Evolutionary conservation across 345 rosid species (phyloP).

Genomic region (Geranium brycei): DNA sequence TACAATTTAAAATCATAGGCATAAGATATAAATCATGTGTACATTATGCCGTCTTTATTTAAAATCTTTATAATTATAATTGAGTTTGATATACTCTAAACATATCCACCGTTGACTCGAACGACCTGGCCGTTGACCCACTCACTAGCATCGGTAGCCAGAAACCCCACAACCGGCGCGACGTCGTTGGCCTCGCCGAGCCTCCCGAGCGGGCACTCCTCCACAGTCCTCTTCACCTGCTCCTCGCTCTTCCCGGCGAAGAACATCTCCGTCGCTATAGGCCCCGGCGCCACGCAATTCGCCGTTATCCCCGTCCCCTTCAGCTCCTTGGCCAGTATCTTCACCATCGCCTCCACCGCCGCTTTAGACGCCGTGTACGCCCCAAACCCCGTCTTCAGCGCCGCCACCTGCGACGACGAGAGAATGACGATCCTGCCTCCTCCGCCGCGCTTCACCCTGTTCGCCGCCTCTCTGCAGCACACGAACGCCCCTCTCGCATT

Average conservation of each 20-base stretch:
- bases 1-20: too few relatives aligned
- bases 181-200: constrained; percentile 1
- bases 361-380: constrained; percentile 1
- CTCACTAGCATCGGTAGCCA: constrained; percentile 2
- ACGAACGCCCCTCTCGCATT: not conserved
- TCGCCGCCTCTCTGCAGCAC: constrained; percentile 1
- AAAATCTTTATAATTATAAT: not conserved
- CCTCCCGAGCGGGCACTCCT: constrained; percentile 3
- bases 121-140: not conserved
- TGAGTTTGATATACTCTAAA: not conserved
- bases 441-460: constrained; percentile 4
- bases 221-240: not conserved
- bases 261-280: constrained; percentile 2
- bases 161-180: constrained; percentile 2
- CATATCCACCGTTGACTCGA: constrained; percentile 2
- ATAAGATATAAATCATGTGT: too few relatives aligned
- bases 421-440: constrained; percentile 1
- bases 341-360: constrained; percentile 5
- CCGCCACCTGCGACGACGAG: not conserved
- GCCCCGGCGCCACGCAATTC: constrained; percentile 7
- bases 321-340: constrained; percentile 5
- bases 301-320: constrained; percentile 3
- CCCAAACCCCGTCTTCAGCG: not conserved
- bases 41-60: too few relatives aligned
- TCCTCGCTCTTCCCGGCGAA: constrained; percentile 4